Percentiles rank a stretch among this genome's conserved stretches.
Conservation (phyloP, 495 filamentous ascomycete genomes). For the Neurospora sp. region DNA sequence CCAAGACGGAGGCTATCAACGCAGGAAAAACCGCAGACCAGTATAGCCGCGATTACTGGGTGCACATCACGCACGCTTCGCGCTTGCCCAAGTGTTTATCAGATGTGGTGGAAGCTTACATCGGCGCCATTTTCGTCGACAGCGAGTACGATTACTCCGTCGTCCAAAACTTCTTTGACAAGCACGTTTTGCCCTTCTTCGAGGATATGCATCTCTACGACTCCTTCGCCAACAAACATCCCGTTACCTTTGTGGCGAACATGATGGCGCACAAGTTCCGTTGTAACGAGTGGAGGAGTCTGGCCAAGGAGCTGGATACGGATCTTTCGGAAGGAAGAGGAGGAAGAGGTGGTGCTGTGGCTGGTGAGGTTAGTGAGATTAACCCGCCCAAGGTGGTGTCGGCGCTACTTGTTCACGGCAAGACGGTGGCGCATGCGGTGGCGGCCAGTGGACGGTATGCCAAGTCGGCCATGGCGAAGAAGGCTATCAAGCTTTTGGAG, state of each 20-base stretch:
- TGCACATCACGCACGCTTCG: constrained; percentile 42
- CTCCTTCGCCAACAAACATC: constrained; percentile 80
- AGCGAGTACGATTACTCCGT: constrained; percentile 66
- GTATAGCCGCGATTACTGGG: constrained; percentile 73
- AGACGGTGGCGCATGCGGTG: constrained; percentile 50
- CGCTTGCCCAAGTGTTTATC: constrained; percentile 80
- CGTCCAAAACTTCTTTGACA: constrained; percentile 68
- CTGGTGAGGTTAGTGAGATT: constrained; percentile 25
- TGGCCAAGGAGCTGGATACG: constrained; percentile 9
- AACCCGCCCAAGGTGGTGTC: constrained; percentile 48
- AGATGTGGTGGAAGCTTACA: constrained; percentile 81
- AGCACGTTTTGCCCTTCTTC: constrained; percentile 66
- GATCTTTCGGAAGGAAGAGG: neutral
- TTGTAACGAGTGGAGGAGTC: constrained; percentile 37
- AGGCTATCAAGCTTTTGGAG: constrained; percentile 50
- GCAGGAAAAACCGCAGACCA: constrained; percentile 26
- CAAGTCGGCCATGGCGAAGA: constrained; percentile 61
- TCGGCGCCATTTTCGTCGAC: constrained; percentile 89
- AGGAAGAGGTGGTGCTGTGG: neutral
- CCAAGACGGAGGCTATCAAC: constrained; percentile 29
- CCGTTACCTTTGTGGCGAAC: constrained; percentile 42
- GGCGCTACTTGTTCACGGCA: constrained; percentile 66
- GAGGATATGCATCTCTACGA: constrained; percentile 84
- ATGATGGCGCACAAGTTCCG: constrained; percentile 34
- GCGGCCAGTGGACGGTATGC: constrained; percentile 58